phyloP scores from a whole-genome alignment of 169 alveolate species.

The Cryptosporidium canis region DNA sequence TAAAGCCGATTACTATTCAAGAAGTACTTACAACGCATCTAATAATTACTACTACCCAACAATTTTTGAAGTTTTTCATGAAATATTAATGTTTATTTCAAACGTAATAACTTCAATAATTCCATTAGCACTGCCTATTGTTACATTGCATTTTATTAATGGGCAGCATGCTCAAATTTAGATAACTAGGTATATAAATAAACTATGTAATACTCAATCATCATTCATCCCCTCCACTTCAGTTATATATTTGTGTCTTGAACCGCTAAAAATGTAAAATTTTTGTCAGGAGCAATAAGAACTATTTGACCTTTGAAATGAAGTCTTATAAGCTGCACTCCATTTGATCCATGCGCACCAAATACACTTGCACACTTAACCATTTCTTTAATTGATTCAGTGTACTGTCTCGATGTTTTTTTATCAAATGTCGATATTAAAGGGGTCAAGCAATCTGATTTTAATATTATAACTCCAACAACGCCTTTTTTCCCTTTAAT shows the following conservation, averaged over 20 bases:
- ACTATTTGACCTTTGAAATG: conserved; percentile 31
- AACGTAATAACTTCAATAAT: conserved; percentile 47
- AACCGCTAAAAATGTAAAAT: conserved; percentile 19
- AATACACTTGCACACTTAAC: conserved; percentile 43
- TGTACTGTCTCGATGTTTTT: conserved; percentile 33
- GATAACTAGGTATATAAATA: neutral
- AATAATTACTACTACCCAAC: conserved; percentile 12
- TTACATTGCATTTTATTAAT: conserved; percentile 17
- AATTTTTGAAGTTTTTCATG: conserved; percentile 30
- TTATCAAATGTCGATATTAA: conserved; percentile 60
- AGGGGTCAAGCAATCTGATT: conserved; percentile 15
- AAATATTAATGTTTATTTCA: conserved; percentile 21
- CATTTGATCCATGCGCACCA: neutral
- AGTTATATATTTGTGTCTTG: conserved; percentile 26
- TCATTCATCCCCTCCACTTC: neutral
- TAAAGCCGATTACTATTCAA: neutral
- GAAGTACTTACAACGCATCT: neutral
- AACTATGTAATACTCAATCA: neutral
- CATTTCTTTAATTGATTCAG: neutral
- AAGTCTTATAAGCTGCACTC: conserved; percentile 42
- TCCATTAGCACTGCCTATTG: conserved; percentile 37
- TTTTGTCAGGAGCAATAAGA: conserved; percentile 63
- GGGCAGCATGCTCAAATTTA: conserved; percentile 33
- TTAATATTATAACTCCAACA: conserved; percentile 44
- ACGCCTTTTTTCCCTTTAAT: conserved; percentile 67